These are phyloP conservation scores for Ascocoryne sarcoides DNA, from an alignment of 2,329 filamentous ascomycete species.

Conservation along the genomic window DNA sequence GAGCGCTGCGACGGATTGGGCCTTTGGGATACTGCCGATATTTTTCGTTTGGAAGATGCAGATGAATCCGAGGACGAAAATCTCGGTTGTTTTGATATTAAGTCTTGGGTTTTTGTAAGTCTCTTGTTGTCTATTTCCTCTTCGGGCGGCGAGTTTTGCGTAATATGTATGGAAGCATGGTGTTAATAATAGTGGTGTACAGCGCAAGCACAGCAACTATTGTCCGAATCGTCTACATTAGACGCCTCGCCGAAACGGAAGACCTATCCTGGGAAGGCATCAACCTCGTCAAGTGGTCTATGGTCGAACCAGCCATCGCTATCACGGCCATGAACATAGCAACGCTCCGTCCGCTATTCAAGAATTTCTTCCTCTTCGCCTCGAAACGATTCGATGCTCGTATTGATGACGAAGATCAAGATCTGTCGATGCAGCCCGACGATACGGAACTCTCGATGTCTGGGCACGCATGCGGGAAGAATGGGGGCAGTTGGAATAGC, in stretches of 20 bases:
- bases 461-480: background rate
- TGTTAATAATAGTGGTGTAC: slow-evolving; percentile 7
- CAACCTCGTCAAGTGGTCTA: slow-evolving; percentile 37
- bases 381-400: slow-evolving; percentile 11
- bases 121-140: too few species aligned
- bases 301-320: slow-evolving; percentile 35
- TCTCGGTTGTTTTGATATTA: slow-evolving; percentile 28
- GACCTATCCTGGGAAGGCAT: slow-evolving; percentile 35
- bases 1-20: slow-evolving; percentile 24
- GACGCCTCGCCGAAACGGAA: slow-evolving; percentile 27
- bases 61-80: slow-evolving; percentile 25
- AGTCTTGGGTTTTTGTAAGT: slow-evolving; percentile 34
- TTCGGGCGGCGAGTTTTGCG: background rate
- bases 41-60: slow-evolving; percentile 25
- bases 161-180: too few species aligned
- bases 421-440: background rate
- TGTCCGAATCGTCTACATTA: slow-evolving; percentile 36
- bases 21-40: slow-evolving; percentile 24
- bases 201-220: slow-evolving; percentile 35
- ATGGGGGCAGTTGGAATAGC: slow-evolving; percentile 1
- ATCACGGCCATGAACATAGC: slow-evolving; percentile 34
- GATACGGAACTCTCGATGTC: background rate
- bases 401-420: slow-evolving; percentile 9
- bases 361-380: slow-evolving; percentile 15
- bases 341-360: slow-evolving; percentile 32